These are phyloP conservation scores for Botrytis pseudocinerea DNA, from an alignment of 2,329 filamentous ascomycete genomes.

Conservation along the genomic window DNA sequence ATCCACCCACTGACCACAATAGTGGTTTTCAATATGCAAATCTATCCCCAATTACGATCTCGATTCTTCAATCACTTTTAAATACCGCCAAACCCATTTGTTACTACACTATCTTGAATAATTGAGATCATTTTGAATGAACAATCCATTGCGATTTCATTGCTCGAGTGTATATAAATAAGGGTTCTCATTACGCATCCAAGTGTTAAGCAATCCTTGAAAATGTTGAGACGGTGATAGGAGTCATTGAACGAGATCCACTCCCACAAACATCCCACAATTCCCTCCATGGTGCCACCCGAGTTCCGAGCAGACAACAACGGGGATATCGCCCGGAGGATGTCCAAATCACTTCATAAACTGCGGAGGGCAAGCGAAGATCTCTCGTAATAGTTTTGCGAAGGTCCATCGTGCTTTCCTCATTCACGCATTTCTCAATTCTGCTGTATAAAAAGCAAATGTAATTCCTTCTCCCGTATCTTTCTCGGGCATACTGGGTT, in stretches of 20 bases:
- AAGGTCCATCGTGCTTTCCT: background rate
- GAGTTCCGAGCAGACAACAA: background rate
- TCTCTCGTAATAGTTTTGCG: slow-evolving; percentile 1
- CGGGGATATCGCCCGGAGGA: background rate
- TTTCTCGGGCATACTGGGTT: slow-evolving; percentile 2
- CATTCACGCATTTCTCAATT: background rate
- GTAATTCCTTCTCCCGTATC: background rate
- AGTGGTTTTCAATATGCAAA: background rate
- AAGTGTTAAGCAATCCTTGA: background rate
- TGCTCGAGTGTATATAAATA: background rate
- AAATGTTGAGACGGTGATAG: background rate
- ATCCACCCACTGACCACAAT: background rate
- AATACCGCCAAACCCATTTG: background rate
- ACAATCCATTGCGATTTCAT: background rate
- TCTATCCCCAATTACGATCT: background rate
- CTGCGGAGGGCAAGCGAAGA: background rate
- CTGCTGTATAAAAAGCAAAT: slow-evolving; percentile 1
- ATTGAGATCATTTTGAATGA: background rate
- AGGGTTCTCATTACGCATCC: background rate
- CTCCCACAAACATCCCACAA: background rate
- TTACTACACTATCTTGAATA: background rate
- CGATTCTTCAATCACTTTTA: background rate
- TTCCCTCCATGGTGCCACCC: background rate
- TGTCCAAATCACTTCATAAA: background rate
- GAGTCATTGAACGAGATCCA: background rate